Base-by-base conservation (phyloP, 108 stramenopile species). In the Nitzschia sp. region DNA sequence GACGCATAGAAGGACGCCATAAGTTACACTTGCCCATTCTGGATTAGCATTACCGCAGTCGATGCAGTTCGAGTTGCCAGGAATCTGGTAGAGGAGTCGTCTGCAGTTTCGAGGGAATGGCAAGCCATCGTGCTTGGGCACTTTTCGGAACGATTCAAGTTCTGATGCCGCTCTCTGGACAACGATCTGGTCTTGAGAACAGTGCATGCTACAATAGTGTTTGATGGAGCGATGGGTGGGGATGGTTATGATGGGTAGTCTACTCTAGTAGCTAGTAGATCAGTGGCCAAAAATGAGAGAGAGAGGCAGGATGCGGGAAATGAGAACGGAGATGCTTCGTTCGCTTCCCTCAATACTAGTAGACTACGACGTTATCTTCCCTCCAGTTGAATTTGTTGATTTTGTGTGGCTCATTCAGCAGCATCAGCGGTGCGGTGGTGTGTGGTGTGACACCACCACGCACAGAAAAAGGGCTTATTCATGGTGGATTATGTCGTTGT, bases 21-120 rank as follows among this genome's bases (percentile, higher is more conserved):
- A 87, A 13, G 85, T 75, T 26, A 95, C 82, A n/a, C 77, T 76
- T 17, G 93, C 92, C 96, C 96, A 97, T 33, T 80, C 68, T 45
- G 96, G 92, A 53, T 89, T 72, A 1, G 79, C 48, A 30, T 66
- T 62, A 30, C 71, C 33, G 70, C 90, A 91, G 65, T 91, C 85
- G 35, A 73, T 63, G 58, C 90, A 91, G 2, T 19, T 11, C 45
- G 78, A 44, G 55, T 86, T 87, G 2, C 75, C 82, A 33, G 81
- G 73, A 23, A 88, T 32, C 27, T 31, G 9, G 17, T 13, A 11
- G 8, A 56, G 21, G 23, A 56, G 55, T 16, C 48, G 48, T 11
- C 48, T 8, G 21, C 48, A 50, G 48, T 50, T 50, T 16, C 48
- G 48, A 19, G 48, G 48, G 48, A 50, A 50, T 11, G 13, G 48